Conservation (phyloP, 352 stramenopile species). For the Phytophthora fragariae region DNA sequence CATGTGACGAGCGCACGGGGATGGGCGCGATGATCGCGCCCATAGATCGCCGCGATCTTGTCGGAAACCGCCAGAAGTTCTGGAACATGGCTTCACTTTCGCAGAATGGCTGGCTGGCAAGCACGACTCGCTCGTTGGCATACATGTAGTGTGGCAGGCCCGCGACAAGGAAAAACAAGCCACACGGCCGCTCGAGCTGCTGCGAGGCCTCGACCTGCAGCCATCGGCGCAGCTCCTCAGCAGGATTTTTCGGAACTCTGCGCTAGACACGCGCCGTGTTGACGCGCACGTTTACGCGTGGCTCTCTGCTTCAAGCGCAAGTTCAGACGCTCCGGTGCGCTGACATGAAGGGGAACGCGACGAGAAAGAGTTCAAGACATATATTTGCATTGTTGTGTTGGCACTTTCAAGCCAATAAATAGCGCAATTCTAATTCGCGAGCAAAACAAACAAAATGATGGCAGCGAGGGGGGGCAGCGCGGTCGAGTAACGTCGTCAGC, state of each 20-base stretch:
- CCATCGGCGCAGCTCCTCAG: no score
- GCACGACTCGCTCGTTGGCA: neutral
- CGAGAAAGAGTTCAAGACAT: constrained; percentile 1
- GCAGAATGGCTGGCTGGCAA: neutral
- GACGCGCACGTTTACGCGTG: neutral
- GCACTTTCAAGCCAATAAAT: constrained; percentile 36
- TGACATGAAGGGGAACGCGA: neutral
- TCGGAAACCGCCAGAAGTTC: constrained; percentile 1
- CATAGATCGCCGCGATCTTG: no score
- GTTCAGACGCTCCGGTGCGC: neutral
- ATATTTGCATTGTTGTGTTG: constrained; percentile 27
- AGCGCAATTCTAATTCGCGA: constrained; percentile 31
- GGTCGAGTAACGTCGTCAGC: constrained; percentile 5
- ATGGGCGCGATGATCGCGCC: constrained; percentile 1
- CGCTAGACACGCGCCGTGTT: neutral
- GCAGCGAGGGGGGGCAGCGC: neutral
- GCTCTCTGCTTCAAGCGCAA: neutral
- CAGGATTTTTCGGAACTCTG: no score
- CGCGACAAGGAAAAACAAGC: neutral
- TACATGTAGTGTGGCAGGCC: neutral
- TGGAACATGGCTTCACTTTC: neutral
- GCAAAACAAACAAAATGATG: constrained; percentile 11
- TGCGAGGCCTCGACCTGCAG: no score
- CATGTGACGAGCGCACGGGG: constrained; percentile 3
- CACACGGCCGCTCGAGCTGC: neutral